These are phyloP conservation scores for Colletotrichum viniferum DNA, from an alignment of 2,329 filamentous ascomycete species.

Conservation along the genomic window DNA sequence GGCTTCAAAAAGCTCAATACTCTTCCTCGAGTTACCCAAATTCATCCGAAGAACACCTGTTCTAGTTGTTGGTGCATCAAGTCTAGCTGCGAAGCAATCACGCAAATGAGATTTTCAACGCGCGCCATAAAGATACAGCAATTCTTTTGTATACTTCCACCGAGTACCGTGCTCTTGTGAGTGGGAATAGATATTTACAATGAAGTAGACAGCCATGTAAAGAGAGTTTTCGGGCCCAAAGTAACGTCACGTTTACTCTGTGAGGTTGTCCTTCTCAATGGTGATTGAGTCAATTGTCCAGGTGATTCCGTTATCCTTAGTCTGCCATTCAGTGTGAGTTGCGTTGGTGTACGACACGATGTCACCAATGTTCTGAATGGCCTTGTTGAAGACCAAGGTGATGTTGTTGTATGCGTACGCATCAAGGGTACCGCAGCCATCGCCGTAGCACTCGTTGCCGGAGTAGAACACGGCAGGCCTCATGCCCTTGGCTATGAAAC, in stretches of 20 bases:
- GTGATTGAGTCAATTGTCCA: constrained; percentile 3
- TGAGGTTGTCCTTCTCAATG: constrained; percentile 5
- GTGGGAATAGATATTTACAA: background rate
- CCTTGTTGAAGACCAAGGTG: constrained; percentile 6
- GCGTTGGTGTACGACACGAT: constrained; percentile 8
- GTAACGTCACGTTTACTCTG: background rate
- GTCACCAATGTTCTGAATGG: background rate
- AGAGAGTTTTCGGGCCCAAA: background rate
- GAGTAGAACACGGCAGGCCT: constrained; percentile 5
- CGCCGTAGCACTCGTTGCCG: constrained; percentile 8
- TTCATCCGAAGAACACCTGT: background rate
- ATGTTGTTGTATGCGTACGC: constrained; percentile 7
- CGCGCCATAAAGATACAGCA: background rate
- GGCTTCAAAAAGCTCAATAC: background rate
- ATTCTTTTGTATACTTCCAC: background rate
- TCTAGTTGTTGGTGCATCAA: background rate
- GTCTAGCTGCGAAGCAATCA: background rate
- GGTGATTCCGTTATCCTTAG: constrained; percentile 2
- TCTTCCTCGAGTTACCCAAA: background rate
- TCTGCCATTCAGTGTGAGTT: constrained; percentile 1
- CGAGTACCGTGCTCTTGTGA: background rate
- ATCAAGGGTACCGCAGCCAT: background rate
- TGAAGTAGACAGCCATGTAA: background rate
- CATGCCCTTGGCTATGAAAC: background rate
- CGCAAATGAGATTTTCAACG: background rate